A percentile compares a stretch with the other conserved stretches of the same genome.
Evolutionary conservation across 495 filamentous ascomycete genomes (phyloP).

Genomic region (Hypoxylon crocopeplum): DNA sequence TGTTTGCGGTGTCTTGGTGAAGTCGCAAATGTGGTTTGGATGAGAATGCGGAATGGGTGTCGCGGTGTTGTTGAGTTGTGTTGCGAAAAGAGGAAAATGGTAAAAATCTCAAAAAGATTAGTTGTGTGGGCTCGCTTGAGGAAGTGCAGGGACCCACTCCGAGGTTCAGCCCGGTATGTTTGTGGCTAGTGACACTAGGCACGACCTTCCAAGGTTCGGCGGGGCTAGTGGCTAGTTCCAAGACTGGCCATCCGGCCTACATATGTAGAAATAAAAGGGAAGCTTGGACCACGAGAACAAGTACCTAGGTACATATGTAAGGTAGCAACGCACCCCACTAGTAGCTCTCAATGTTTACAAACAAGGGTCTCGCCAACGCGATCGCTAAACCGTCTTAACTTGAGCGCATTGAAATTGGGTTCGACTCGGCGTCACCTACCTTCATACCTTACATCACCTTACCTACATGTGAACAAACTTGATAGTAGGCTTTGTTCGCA

Average conservation of each 20-base stretch:
- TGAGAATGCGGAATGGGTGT: constrained; percentile 3
- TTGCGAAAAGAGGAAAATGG: constrained; percentile 35
- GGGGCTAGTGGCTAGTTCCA: no score
- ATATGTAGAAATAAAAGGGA: no score
- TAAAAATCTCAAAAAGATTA: constrained; percentile 38
- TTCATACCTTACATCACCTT: not conserved
- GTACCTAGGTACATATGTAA: not conserved
- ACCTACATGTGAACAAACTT: not conserved
- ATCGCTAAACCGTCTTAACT: no score
- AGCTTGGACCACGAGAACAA: not conserved
- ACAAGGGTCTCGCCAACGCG: constrained; percentile 36
- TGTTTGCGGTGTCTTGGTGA: constrained; percentile 69
- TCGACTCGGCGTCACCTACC: not conserved
- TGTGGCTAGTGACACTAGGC: constrained; percentile 1
- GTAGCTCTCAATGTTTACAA: constrained; percentile 38
- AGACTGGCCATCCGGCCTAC: no score
- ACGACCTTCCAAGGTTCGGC: no score
- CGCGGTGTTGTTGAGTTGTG: constrained; percentile 34
- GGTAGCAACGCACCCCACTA: constrained; percentile 16
- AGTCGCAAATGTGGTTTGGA: constrained; percentile 43
- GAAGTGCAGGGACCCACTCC: constrained; percentile 14
- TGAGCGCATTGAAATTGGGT: not conserved
- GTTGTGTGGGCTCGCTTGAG: constrained; percentile 44
- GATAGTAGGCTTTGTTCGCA: not conserved
- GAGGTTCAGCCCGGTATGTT: constrained; percentile 25